Evolutionary conservation across 1,284 basidiomycete species (phyloP), one percentile per base, ranked within the genome.

Genomic region (Trichosporon sp.): DNA sequence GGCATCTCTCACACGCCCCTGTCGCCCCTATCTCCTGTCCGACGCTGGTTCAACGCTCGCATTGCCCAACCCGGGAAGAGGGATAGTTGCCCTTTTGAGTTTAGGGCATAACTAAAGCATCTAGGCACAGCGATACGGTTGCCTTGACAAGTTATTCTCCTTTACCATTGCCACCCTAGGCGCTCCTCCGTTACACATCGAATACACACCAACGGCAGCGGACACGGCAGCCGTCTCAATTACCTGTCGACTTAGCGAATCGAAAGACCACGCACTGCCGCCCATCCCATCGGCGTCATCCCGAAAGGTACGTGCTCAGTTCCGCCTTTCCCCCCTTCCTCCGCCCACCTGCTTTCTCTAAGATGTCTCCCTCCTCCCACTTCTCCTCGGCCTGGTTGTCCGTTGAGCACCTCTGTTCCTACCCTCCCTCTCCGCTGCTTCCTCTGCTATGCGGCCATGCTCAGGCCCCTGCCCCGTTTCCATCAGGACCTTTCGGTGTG

Each of bases 71-170:
- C 49, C 49, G 49, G 49, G 49, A 54, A 29, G 49, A 54, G 49
- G 49, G 49, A 54, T 54, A 54, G 49, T 54, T 54, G 49, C 49
- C 49, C 16, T 54, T 54, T 54, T 54, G 49, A 54, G 49, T 54
- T 54, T 54, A 54, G 49, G 49, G 49, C 49, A 54, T 54, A 54
- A 25, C 49, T 54, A 27, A 29, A 54, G 49, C 49, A 54, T 27
- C 49, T 29, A 54, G 49, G 49, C 49, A 54, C 49, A 54, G 27
- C 49, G 49, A 54, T 54, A 29, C 49, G 49, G 25, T 54, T 29
- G 46, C 49, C 49, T 31, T 27, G 25, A 54, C 49, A 54, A 54
- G 46, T 25, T 29, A 27, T 29, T 54, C 49, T 54, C 49, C 25
- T 29, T 54, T 27, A 10, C 49, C 49, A 29, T 54, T n/a, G 49